Conservation (phyloP, 495 filamentous ascomycete genomes). For the Glonium stellatum region DNA sequence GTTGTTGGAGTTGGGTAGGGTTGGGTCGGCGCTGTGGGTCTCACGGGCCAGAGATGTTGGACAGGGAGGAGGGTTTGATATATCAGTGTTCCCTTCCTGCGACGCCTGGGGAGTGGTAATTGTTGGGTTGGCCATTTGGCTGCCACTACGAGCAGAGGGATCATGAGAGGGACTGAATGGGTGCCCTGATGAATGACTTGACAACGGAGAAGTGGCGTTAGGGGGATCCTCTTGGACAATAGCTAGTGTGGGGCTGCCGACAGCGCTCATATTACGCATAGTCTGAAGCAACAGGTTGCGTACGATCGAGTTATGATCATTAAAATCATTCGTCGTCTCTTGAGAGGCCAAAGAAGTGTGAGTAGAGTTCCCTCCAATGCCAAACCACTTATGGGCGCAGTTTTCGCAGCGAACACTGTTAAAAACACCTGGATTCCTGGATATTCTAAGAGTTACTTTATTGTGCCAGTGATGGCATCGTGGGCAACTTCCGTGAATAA, state of each 20-base stretch:
- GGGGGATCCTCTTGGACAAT: not conserved
- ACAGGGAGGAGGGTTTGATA: no score
- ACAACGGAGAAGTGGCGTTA: not conserved
- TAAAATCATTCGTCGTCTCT: not conserved
- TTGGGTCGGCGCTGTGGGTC: no score
- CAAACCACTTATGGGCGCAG: not conserved
- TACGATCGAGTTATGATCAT: not conserved
- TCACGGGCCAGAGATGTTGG: no score
- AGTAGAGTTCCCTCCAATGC: not conserved
- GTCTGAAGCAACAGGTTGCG: not conserved
- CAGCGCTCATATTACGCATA: not conserved
- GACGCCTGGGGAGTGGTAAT: no score
- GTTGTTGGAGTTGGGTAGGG: no score
- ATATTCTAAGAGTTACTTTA: not conserved
- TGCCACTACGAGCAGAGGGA: no score
- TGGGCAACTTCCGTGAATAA: not conserved
- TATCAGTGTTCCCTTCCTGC: no score
- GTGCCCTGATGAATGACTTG: not conserved
- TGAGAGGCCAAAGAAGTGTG: not conserved
- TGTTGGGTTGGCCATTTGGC: no score
- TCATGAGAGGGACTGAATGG: not conserved
- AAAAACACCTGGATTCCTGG: not conserved
- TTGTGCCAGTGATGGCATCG: not conserved
- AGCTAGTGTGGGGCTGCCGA: not conserved
- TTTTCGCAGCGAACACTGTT: constrained; percentile 1